Percentiles rank a stretch among this genome's conserved stretches.
These are phyloP conservation scores for Claviceps paspali DNA, from an alignment of 2,329 filamentous ascomycete genomes.

Conservation along the genomic window DNA sequence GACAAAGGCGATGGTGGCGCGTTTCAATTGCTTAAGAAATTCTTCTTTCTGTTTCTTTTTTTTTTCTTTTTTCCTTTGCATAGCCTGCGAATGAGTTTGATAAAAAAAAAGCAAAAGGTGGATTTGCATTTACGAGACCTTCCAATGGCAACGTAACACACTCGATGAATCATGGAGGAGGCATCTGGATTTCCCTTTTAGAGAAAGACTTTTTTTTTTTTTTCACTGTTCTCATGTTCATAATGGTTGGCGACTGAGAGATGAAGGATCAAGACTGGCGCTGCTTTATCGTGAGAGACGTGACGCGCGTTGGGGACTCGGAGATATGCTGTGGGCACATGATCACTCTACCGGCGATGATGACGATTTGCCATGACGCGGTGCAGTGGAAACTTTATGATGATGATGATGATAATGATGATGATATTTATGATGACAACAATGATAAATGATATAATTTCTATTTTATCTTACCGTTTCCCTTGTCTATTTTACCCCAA, in stretches of 20 bases:
- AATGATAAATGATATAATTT: slow-evolving; percentile 1
- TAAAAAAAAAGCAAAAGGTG: neutral
- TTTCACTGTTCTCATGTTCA: neutral
- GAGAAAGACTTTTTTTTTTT: neutral
- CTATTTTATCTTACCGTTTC: neutral
- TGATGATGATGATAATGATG: neutral
- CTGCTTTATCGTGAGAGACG: neutral
- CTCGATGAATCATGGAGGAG: neutral
- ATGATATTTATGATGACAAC: too few species aligned
- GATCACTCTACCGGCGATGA: too few species aligned
- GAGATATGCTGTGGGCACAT: too few species aligned
- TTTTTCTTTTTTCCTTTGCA: neutral
- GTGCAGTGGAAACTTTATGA: neutral
- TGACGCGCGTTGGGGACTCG: slow-evolving; percentile 4
- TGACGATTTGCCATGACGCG: slow-evolving; percentile 1
- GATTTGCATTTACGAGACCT: neutral
- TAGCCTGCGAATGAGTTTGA: slow-evolving; percentile 1
- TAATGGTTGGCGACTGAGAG: neutral
- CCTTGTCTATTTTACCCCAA: neutral
- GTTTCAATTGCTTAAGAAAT: too few species aligned
- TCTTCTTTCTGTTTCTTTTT: neutral
- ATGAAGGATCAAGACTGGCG: too few species aligned
- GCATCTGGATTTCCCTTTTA: neutral
- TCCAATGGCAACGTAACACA: neutral
- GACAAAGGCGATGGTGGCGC: too few species aligned